A percentile compares a stretch with the other conserved stretches of the same genome.
These are phyloP conservation scores for Lachancea cidri DNA, from an alignment of 805 yeast species.

Conservation along the genomic window DNA sequence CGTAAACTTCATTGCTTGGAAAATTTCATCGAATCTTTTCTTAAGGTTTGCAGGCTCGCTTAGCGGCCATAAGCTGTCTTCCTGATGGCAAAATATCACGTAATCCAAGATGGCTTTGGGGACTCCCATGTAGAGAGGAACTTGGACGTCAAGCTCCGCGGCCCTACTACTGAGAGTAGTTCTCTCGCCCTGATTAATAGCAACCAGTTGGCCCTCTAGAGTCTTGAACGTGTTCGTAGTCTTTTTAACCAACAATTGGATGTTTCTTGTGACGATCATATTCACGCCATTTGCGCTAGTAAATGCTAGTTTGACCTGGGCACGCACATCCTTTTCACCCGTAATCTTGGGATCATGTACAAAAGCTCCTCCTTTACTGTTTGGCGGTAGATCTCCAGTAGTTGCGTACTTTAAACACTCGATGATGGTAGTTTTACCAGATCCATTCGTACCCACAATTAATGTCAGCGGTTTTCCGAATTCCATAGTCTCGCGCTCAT, in stretches of 20 bases:
- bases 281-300: constrained; percentile 63
- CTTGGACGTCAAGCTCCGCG: constrained; percentile 74
- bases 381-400: constrained; percentile 94
- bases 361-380: constrained; percentile 93
- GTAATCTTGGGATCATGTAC: constrained; percentile 85
- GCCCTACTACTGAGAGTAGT: constrained; percentile 75
- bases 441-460: constrained; percentile 93
- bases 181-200: constrained; percentile 58
- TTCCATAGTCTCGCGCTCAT: constrained; percentile 76
- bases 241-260: constrained; percentile 65
- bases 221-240: constrained; percentile 77
- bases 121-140: constrained; percentile 83
- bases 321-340: constrained; percentile 72
- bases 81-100: constrained; percentile 96
- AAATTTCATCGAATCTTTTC: constrained; percentile 92
- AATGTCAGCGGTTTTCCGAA: constrained; percentile 88
- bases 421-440: constrained; percentile 94
- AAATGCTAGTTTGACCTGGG: constrained; percentile 87
- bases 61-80: constrained; percentile 94
- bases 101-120: constrained; percentile 83
- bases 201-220: constrained; percentile 79
- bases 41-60: constrained; percentile 86
- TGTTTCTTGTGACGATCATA: constrained; percentile 82
- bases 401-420: constrained; percentile 93
- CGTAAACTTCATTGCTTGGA: constrained; percentile 90